A percentile compares a stretch with the other conserved stretches of the same genome.
Evolutionary conservation across 176 grass and related monocot species (phyloP).

Genomic region (Rhynchospora tenuis): DNA sequence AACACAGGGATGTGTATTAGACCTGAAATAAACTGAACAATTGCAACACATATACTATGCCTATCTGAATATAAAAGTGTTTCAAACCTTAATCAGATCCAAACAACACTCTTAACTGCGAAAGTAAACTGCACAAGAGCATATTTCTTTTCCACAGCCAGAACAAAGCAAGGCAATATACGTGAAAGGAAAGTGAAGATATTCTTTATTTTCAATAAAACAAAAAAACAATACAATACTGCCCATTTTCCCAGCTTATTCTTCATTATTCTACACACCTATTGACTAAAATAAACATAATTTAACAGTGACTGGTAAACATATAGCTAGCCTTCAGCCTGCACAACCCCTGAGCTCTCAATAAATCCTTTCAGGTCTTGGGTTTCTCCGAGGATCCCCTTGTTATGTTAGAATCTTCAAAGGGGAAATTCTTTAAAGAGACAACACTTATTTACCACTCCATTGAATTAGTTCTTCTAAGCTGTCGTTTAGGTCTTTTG

Average conservation of each 20-base stretch:
- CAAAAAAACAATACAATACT: not conserved
- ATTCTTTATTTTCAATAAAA: not conserved
- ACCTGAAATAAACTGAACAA: not conserved
- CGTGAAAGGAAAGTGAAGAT: not conserved
- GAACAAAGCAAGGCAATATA: not conserved
- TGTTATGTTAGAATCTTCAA: not conserved
- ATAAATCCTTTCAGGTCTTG: not conserved
- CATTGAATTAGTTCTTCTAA: constrained; percentile 68
- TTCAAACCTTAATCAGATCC: not conserved
- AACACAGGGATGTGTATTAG: too few species aligned
- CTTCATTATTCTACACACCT: constrained; percentile 1
- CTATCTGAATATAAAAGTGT: not conserved
- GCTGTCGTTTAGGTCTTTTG: constrained; percentile 37
- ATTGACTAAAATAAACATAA: constrained; percentile 1
- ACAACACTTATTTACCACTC: constrained; percentile 45
- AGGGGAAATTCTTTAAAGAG: not conserved
- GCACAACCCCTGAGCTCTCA: not conserved
- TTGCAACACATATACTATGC: not conserved
- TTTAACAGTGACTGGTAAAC: not conserved
- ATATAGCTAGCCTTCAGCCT: not conserved
- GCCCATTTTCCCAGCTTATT: not conserved
- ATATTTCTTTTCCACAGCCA: not conserved
- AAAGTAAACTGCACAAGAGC: too few species aligned
- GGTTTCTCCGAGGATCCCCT: constrained; percentile 5
- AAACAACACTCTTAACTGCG: too few species aligned